phyloP scores from a whole-genome alignment of 2,329 filamentous ascomycete species.

The Myriangium duriaei region DNA sequence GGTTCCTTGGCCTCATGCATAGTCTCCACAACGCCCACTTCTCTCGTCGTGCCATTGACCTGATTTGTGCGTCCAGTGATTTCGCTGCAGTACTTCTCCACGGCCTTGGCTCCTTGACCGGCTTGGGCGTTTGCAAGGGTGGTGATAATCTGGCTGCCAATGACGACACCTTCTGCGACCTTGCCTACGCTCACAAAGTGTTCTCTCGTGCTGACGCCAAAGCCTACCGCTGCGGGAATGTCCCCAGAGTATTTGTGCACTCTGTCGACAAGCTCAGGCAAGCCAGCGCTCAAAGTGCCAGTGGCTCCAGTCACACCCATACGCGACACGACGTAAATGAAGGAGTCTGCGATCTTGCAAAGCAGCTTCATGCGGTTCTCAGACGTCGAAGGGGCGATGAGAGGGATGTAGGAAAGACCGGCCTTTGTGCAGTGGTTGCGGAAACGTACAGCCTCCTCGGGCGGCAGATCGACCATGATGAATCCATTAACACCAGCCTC shows the following conservation, averaged over 20 bases:
- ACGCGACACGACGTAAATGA: slow-evolving; percentile 95
- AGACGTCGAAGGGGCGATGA: slow-evolving; percentile 88
- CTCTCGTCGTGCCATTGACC: slow-evolving; percentile 40
- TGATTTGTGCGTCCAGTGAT: slow-evolving; percentile 41
- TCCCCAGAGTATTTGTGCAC: slow-evolving; percentile 90
- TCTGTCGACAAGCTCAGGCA: slow-evolving; percentile 68
- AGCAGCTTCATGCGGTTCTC: slow-evolving; percentile 89
- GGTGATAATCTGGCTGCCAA: slow-evolving; percentile 89
- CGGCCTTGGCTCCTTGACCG: slow-evolving; percentile 55
- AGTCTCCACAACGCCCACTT: slow-evolving; percentile 59
- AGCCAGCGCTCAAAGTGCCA: slow-evolving; percentile 65
- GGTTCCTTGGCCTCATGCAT: slow-evolving; percentile 49
- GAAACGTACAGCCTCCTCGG: slow-evolving; percentile 90
- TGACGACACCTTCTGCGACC: slow-evolving; percentile 86
- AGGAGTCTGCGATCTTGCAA: slow-evolving; percentile 93
- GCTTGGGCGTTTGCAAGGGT: slow-evolving; percentile 57
- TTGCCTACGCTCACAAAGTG: slow-evolving; percentile 79
- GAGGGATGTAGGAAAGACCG: slow-evolving; percentile 85
- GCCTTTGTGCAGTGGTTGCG: slow-evolving; percentile 68
- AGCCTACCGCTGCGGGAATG: slow-evolving; percentile 82
- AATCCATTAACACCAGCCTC: slow-evolving; percentile 85
- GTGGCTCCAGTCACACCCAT: slow-evolving; percentile 93
- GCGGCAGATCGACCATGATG: slow-evolving; percentile 89
- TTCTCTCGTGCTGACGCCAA: slow-evolving; percentile 89
- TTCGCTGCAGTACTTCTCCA: slow-evolving; percentile 76